These are phyloP conservation scores for Salix caprea DNA, from an alignment of 345 rosid species.

Conservation along the genomic window DNA sequence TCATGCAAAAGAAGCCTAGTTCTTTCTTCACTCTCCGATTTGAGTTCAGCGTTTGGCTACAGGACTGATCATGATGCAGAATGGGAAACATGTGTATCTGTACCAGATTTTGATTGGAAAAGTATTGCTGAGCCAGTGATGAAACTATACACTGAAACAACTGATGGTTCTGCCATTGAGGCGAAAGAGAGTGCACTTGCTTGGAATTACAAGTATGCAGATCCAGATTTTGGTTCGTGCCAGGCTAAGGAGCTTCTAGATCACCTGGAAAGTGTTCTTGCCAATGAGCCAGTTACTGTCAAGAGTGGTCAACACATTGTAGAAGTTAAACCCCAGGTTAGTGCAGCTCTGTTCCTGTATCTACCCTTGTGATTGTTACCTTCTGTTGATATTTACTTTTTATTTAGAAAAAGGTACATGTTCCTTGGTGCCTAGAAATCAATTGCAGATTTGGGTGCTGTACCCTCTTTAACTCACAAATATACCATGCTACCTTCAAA, in stretches of 20 bases:
- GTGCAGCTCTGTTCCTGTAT: not conserved
- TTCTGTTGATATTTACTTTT: not conserved
- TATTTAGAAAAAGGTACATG: not conserved
- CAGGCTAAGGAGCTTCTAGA: constrained; percentile 97
- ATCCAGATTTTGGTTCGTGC: constrained; percentile 94
- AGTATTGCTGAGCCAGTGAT: constrained; percentile 95
- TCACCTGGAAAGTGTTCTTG: constrained; percentile 89
- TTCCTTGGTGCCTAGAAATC: not conserved
- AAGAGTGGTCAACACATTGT: constrained; percentile 81
- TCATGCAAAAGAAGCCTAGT: not conserved
- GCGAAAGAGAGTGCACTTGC: constrained; percentile 80
- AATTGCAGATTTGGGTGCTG: not conserved
- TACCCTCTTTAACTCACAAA: not conserved
- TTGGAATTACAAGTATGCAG: constrained; percentile 83
- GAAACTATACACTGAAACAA: constrained; percentile 84
- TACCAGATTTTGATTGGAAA: constrained; percentile 77
- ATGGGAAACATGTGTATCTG: constrained; percentile 71
- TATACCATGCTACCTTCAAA: not conserved
- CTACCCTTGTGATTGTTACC: not conserved
- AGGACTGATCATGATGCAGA: constrained; percentile 61
- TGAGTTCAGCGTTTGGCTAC: constrained; percentile 11
- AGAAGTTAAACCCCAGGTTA: constrained; percentile 98
- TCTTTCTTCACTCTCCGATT: not conserved
- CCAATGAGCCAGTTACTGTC: constrained; percentile 86
- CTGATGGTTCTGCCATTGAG: constrained; percentile 93